phyloP scores from a whole-genome alignment of 2,329 filamentous ascomycete genomes.

The Colletotrichum cordylinicola region DNA sequence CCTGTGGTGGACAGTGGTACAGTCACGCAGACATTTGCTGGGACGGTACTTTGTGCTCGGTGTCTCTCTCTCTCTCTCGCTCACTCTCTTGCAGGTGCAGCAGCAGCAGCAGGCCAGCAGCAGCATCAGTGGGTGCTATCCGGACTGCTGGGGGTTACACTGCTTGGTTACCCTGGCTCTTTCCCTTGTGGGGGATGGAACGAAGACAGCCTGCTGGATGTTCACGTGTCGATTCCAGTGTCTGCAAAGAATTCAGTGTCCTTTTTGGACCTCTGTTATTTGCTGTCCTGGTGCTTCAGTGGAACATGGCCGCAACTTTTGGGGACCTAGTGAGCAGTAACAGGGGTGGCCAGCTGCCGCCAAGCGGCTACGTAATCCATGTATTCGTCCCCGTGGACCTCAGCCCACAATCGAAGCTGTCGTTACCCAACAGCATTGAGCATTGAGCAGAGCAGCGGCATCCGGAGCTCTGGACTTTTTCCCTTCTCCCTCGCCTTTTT shows the following conservation, averaged over 20 bases:
- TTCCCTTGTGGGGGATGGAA: slow-evolving; percentile 15
- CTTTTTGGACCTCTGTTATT: background rate
- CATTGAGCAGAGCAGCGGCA: background rate
- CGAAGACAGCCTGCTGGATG: background rate
- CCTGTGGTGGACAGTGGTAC: background rate
- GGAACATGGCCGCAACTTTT: background rate
- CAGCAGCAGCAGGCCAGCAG: background rate
- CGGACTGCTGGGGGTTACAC: slow-evolving; percentile 14
- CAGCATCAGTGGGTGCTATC: background rate
- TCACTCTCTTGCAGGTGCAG: background rate
- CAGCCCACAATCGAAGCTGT: slow-evolving; percentile 8
- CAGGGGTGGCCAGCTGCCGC: slow-evolving; percentile 6
- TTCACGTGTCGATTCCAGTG: slow-evolving; percentile 16
- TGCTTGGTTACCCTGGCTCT: slow-evolving; percentile 11
- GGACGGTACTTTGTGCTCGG: background rate
- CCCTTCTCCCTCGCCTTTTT: background rate
- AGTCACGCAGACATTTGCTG: background rate
- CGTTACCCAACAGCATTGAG: background rate
- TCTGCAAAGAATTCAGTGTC: background rate
- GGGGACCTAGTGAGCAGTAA: background rate
- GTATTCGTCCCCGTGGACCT: background rate
- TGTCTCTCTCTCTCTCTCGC: background rate
- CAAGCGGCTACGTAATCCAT: slow-evolving; percentile 14
- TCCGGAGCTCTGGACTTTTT: background rate
- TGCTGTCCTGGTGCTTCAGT: background rate